Evolutionary conservation across 2,329 filamentous ascomycete species (phyloP), one percentile per base, ranked within the genome.

Genomic region (Decorospora gaudefroyi): DNA sequence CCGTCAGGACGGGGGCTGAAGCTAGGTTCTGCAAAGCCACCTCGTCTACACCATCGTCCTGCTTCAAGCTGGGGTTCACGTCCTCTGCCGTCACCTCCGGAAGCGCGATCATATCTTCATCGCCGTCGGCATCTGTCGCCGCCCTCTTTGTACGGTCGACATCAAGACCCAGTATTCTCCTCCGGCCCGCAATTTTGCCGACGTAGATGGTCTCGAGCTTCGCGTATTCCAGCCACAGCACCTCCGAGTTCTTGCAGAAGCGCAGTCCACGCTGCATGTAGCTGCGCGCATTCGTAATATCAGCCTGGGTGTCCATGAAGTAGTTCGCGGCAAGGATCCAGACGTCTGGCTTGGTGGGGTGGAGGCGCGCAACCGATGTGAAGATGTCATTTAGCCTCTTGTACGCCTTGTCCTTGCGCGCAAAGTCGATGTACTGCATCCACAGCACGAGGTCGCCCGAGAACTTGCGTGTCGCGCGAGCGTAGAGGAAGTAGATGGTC

Each of bases 181-280:
- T 84, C 67, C 90, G 82, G 49, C 82, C 83, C 46, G 88, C 84
- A 63, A 97, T 83, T 73, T 88, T 90, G 37, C 81, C 83, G 42
- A 97, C 78, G 77, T 95, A 97, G 51, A 93, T 86, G 83, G 96
- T 90, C 76, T 99, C 93, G 63, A 92, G 79, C 64, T 88, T 86
- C 6, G 88, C 87, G 67, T 96, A 97, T 72, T 96, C 89, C 22
- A 95, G 67, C 90, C 92, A 99, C 37, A 99, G 70, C 12, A 77
- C 76, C 52, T 78, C 82, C 32, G 87, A 85, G 34, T 76, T 81
- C 37, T 85, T 89, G 74, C 91, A 96, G 71, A 99, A 97, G 28
- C 93, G 79, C 64, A 95, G 81, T 0, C 91, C 93, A 50, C 92
- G 80, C 77, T 95, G 81, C 90, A 99, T 79, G 78, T 93, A 88